Base-by-base conservation (phyloP, 768 basidiomycete genomes). In the Amanita inopinata region DNA sequence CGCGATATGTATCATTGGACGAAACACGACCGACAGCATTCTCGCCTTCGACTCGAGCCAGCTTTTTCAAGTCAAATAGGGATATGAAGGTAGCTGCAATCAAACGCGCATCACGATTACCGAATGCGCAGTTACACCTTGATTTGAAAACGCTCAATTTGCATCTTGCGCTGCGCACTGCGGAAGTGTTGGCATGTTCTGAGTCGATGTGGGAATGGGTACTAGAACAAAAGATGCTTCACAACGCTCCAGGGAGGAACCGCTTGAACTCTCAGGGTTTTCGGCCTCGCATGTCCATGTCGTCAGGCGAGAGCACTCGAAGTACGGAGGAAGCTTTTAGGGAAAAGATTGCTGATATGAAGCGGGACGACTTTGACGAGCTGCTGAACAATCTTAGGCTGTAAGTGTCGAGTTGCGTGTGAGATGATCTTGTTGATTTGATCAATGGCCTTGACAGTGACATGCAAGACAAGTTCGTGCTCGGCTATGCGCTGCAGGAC, bases 121-220 rank as follows among this genome's bases (percentile, higher is more conserved):
- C 80, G 24, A 78, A 79, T 48, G 53, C 61, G 32, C 67, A 61
- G 5, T 57, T 80, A 49, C 61, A 70, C 31, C 61, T 82, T 23
- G 83, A 85, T 56, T 47, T 76, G 37, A 65, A 69, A 42, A 67
- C 71, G 5, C 58, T 83, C 34, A 79, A 80, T 52, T 56, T 83
- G 46, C 80, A 82, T 57, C 64, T 87, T n/a, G 62, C 70, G 12
- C 45, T 76, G 49, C 68, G 80, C 10, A 71, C 72, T 6, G 67
- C 71, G 45, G 83, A 83, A 54, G 67, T 85, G n/a, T 49, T 84
- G 10, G 80, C 69, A 5, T 85, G 82, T 51, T 67, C 76, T 0
- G 84, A 86, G 58, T 66, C 76, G 22, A 86, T 86, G 82, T 87
- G 84, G 84, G 81, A 82, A 42, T 85, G 77, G 74, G 70, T 85